Conservation (phyloP, 2,329 filamentous ascomycete genomes). For the Aspergillus persii region DNA sequence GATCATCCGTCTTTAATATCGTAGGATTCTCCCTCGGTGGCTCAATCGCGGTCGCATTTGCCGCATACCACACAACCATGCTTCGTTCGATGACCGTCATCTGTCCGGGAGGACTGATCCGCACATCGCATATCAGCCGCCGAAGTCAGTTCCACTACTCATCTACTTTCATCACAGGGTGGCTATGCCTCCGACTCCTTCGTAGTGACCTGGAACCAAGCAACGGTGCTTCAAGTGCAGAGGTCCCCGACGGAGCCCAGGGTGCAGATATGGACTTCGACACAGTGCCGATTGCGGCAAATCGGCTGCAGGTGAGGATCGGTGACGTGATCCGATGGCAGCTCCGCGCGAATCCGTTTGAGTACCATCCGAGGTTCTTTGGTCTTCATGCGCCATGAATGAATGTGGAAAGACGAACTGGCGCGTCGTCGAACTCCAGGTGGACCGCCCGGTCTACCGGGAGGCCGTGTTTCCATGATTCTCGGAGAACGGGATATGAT, state of each 20-base stretch:
- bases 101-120: conserved; percentile 4
- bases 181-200: conserved; percentile 3
- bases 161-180: background rate
- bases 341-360: background rate
- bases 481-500: conserved; percentile 2
- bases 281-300: conserved; percentile 1
- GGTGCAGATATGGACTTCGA: conserved; percentile 3
- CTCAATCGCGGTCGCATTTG: conserved; percentile 5
- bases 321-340: conserved; percentile 6
- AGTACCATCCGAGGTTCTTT: conserved; percentile 2
- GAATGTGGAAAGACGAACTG: conserved; percentile 2
- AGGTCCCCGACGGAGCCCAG: conserved; percentile 1
- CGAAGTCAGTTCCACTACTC: background rate
- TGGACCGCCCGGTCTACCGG: background rate
- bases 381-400: conserved; percentile 2
- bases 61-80: background rate
- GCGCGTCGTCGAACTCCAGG: background rate
- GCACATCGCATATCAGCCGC: background rate
- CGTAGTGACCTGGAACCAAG: background rate
- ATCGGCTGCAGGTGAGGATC: conserved; percentile 6
- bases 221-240: conserved; percentile 1
- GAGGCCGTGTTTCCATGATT: conserved; percentile 1
- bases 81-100: conserved; percentile 8
- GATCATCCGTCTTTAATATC: conserved; percentile 21
- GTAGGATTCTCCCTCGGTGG: conserved; percentile 9